Conservation (phyloP, 257 asterid species). For the Nicotiana undulata region DNA sequence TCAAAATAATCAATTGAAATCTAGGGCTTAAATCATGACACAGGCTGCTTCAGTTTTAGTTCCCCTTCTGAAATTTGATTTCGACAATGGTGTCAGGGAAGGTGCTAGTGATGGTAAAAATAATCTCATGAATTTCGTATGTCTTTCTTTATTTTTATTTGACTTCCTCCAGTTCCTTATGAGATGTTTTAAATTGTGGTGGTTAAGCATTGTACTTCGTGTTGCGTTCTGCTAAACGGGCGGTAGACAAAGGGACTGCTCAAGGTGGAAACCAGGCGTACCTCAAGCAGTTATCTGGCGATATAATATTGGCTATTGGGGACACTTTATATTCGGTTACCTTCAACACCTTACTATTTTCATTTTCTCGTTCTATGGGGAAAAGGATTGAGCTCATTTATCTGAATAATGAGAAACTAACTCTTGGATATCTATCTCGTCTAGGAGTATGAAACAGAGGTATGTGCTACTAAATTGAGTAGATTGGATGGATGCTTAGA, state of each 20-base stretch:
- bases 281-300: conserved; percentile 62
- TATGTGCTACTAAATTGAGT: too few relatives aligned
- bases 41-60: conserved; percentile 25
- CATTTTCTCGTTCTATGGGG: neutral
- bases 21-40: too few relatives aligned
- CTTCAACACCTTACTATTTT: neutral
- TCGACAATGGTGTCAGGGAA: conserved; percentile 81
- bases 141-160: neutral
- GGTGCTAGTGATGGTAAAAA: conserved; percentile 87
- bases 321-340: conserved; percentile 74
- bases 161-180: neutral
- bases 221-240: conserved; percentile 74
- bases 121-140: neutral
- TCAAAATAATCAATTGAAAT: too few relatives aligned
- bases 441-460: too few relatives aligned
- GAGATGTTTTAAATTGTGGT: conserved; percentile 29
- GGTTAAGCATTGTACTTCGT: conserved; percentile 81
- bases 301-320: conserved; percentile 58
- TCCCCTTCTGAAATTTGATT: conserved; percentile 73
- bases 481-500: neutral
- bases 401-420: neutral
- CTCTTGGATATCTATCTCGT: too few relatives aligned
- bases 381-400: neutral
- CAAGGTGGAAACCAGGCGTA: conserved; percentile 71
- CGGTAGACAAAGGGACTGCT: conserved; percentile 76